phyloP scores from a whole-genome alignment of 371 early-diverging fungal species.

The Rhizopus arrhizus region DNA sequence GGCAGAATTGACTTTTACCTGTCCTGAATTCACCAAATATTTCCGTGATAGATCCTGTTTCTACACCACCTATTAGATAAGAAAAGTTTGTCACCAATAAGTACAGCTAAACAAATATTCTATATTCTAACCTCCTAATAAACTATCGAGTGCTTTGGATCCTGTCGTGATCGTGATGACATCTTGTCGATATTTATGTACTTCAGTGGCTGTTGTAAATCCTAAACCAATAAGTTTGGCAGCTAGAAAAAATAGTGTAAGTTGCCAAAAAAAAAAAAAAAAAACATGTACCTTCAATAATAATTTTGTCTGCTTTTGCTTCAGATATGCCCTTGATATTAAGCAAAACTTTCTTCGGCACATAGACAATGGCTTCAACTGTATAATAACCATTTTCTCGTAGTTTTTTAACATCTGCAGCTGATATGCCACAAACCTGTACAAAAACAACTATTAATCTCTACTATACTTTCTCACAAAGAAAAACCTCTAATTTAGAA shows the following conservation, averaged over 20 bases:
- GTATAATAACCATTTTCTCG: conserved; percentile 94
- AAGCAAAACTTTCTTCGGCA: conserved; percentile 91
- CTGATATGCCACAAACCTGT: conserved; percentile 83
- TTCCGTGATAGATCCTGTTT: conserved; percentile 99
- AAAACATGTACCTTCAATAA: conserved; percentile 77
- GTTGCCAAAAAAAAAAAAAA: conserved; percentile 12
- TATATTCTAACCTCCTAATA: conserved; percentile 84
- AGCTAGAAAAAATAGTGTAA: conserved; percentile 53
- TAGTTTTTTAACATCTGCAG: conserved; percentile 86
- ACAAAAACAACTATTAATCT: no score
- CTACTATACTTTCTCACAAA: no score
- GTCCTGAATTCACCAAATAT: conserved; percentile 99
- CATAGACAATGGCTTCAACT: conserved; percentile 95
- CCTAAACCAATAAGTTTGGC: conserved; percentile 95
- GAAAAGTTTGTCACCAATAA: not conserved
- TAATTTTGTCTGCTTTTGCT: conserved; percentile 96
- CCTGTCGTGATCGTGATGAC: conserved; percentile 94
- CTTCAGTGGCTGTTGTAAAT: conserved; percentile 96
- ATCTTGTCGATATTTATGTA: conserved; percentile 86
- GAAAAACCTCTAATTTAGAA: not conserved
- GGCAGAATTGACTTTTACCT: conserved; percentile 99
- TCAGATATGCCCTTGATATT: conserved; percentile 98
- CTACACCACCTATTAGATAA: conserved; percentile 84
- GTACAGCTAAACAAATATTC: no score
- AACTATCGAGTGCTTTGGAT: conserved; percentile 92